Base-by-base conservation (phyloP, 1,284 basidiomycete species). In the Apiotrichum siamense region DNA sequence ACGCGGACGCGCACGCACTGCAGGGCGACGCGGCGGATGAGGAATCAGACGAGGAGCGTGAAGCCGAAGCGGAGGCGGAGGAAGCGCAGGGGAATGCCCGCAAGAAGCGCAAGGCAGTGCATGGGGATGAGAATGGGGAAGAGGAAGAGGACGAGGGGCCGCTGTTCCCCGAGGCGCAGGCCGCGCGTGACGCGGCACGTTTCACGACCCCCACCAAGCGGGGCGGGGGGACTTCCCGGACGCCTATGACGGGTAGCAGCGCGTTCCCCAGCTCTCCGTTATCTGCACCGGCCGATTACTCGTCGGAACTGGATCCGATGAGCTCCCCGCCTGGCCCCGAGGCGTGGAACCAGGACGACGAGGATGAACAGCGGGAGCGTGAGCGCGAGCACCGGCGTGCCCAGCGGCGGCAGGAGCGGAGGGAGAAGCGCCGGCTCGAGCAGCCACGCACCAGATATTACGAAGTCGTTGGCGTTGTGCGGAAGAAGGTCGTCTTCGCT, bases 401-500 rank as follows among this genome's bases (percentile, higher is more conserved):
- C 41, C 24, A 41, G 44, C n/a, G 24, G 47, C 27, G 38, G n/a
- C 21, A 20, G 18, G 40, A 44, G 18, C 47, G 48, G 37, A 53
- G 55, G 39, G 52, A 50, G 43, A 44, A 44, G 18, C 50, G 49
- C 13, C 33, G 37, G 23, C 35, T 47, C 2, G 51, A 54, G 10
- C 46, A 49, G 17, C 61, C 54, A 36, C 50, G 71, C 18, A 68
- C 70, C 29, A 61, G 68, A 42, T 60, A 64, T 40, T 75, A 74
- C 47, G 67, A 72, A 57, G 70, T 73, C 21, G 68, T 74, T 9
- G 72, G 62, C 0, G 60, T 75, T 0, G 70, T 75, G 11, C 50
- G 70, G 43, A 70, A 68, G 50, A 75, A 75, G 47, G 61, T 75
- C 4, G 72, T 75, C 23, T 75, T 75, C 49, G 59, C 67, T 4